Evolutionary conservation across 2,329 filamentous ascomycete genomes (phyloP), one percentile per base, ranked within the genome.

Genomic region (Nannizziopsis arthrosporioides): DNA sequence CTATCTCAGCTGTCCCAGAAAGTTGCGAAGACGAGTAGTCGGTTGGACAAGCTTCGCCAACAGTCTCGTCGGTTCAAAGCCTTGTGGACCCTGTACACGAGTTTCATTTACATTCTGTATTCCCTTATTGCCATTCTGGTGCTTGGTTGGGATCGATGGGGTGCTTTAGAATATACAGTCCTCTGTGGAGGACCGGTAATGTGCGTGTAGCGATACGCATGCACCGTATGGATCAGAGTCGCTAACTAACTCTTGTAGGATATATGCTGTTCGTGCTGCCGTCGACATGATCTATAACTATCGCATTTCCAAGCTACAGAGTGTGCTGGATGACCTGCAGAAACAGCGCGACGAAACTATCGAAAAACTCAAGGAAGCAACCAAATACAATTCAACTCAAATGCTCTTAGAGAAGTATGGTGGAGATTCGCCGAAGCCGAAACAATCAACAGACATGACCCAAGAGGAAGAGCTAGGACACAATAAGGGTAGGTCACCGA

Each of bases 341-440:
- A 78, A 80, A 47, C 85, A 95, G 65, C 81, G 90, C 47, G 80
- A 85, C 51, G 80, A 80, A 57, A 94, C 89, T 1, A 96, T 98
- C 55, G 84, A 94, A 63, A 89, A 89, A 67, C 78, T 98, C 54
- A 98, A 98, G 68, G 81, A 84, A 50, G 89, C 89, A 19, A 98
- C 92, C 31, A 94, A 85, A 65, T 98, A 95, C 69, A 86, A 96
- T 66, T 92, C 89, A 30, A 98, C 92, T 1, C 80, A 93, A 60
- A 81, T 95, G 62, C 69, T 98, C 51, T 77, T 98, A 9, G 86
- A 96, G 60, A 98, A 96, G 60, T 98, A 98, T 63, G 89, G 88
- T 32, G 84, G 80, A 8, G 71, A 73, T 15, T 78, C 81, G 53
- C 69, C 73, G 15, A 65, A 66, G 35, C 53, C 18, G 17, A 38